phyloP scores from a whole-genome alignment of 202 grass and related monocot species.

The Dendrocalamus latiflorus region DNA sequence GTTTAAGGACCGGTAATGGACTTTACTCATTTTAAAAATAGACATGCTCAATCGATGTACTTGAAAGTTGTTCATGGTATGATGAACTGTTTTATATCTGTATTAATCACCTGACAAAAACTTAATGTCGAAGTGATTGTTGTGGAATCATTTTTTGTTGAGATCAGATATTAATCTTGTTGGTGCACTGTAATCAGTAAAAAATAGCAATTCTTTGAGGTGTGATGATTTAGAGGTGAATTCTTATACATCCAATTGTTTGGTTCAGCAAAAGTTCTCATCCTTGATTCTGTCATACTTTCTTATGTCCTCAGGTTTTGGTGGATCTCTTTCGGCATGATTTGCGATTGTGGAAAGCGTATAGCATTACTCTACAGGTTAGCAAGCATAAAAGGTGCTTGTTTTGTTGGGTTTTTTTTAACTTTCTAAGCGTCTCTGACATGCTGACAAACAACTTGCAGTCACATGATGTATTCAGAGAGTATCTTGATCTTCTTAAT shows the following conservation, averaged over 20 bases:
- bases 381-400: not conserved
- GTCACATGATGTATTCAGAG: slow-evolving; percentile 85
- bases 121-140: not conserved
- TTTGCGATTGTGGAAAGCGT: slow-evolving; percentile 89
- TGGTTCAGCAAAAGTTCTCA: not conserved
- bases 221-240: not conserved
- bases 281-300: slow-evolving; percentile 9
- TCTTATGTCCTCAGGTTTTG: slow-evolving; percentile 65
- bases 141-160: not conserved
- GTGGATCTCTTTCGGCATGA: slow-evolving; percentile 93
- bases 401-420: not conserved
- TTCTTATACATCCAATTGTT: slow-evolving; percentile 10
- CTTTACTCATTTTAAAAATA: too few relatives aligned
- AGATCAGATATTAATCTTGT: not conserved
- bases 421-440: slow-evolving; percentile 4
- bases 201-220: not conserved
- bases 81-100: not conserved
- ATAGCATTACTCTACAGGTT: slow-evolving; percentile 94
- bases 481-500: slow-evolving; percentile 89
- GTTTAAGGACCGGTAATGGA: too few relatives aligned
- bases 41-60: not conserved
- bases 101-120: not conserved
- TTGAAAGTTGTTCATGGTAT: not conserved
- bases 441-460: slow-evolving; percentile 34
- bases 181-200: not conserved